Evolutionary conservation across 192 early-diverging fungal genomes (phyloP), one percentile per base, ranked within the genome.

Genomic region (Linnemannia exigua): DNA sequence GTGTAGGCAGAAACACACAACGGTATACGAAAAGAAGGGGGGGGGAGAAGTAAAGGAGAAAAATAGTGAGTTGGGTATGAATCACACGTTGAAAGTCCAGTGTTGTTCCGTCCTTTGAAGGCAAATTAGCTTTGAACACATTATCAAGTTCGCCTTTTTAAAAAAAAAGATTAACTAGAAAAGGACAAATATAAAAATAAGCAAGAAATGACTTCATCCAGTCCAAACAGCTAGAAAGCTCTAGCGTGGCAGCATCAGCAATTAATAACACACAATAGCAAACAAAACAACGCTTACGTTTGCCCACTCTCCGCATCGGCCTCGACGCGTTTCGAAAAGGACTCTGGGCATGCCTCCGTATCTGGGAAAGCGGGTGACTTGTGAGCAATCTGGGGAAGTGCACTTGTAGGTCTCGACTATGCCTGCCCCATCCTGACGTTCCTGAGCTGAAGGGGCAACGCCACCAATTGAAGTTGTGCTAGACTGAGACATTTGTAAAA

Each of bases 301-400:
- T 68, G 91, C 91, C 91, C 91, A 92, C 67, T 92, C 91, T 37
- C 91, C 91, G 63, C 91, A 92, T 46, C 91, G 82, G 19, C 91
- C 91, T 69, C 80, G 69, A 74, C 88, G 85, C 31, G 88, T 91
- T 33, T 82, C 77, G 52, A 92, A 79, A 9, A 84, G 68, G n/a
- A 91, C 69, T 16, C 80, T 90, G 7, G 77, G 69, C 37, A 86
- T 77, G 44, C 88, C 87, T 51, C 89, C 91, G 51, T 92, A 92
- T 63, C 91, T 71, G 2, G 91, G 90, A 79, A 92, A 92, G 2
- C 91, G 84, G 19, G 88, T 91, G 8, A 70, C 50, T 4, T 74
- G n/a, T 3, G 35, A 37, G 68, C 91, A 92, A 1, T 37, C 68
- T 36, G 70, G 54, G 17, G 75, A 72, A 9, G 52, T 58, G 76